Evolutionary conservation across 306 rosid species (phyloP).

Genomic region (Dalbergia cultrata): DNA sequence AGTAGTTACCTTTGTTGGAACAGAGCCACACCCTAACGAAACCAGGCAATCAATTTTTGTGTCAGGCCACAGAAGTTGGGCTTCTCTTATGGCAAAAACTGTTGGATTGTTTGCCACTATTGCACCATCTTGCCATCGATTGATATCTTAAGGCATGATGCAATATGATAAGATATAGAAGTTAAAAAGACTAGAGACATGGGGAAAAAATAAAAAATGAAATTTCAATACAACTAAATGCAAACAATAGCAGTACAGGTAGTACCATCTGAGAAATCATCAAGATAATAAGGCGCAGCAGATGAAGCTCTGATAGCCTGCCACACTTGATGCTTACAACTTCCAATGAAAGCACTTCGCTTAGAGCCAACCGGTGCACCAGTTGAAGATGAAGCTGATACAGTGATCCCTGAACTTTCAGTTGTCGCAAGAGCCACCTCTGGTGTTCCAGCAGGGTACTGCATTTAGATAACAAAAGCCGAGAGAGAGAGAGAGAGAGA

Average conservation of each 20-base stretch:
- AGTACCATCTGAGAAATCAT: conserved; percentile 96
- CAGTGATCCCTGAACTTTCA: conserved; percentile 77
- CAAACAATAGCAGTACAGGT: conserved; percentile 33
- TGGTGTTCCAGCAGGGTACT: conserved; percentile 95
- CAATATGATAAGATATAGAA: conserved; percentile 42
- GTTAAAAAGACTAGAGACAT: conserved; percentile 39
- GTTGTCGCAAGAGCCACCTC: conserved; percentile 79
- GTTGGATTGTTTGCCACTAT: conserved; percentile 99
- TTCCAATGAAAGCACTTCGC: conserved; percentile 96
- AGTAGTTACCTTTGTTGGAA: conserved; percentile 77
- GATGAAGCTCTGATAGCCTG: conserved; percentile 98
- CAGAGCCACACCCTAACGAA: conserved; percentile 93
- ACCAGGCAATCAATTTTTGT: conserved; percentile 89
- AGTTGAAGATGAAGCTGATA: conserved; percentile 63
- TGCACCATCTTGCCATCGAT: conserved; percentile 99
- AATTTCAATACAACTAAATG: conserved; percentile 27
- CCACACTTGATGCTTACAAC: conserved; percentile 97
- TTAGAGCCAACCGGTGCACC: conserved; percentile 74
- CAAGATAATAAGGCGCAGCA: conserved; percentile 99
- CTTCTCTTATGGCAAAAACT: conserved; percentile 93
- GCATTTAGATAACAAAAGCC: conserved; percentile 43
- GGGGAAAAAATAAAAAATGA: conserved; percentile 24
- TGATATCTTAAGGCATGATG: conserved; percentile 60
- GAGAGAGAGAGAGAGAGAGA: conserved; percentile 1
- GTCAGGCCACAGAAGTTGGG: conserved; percentile 99